phyloP scores from a whole-genome alignment of 2,329 filamentous ascomycete species.

The Xylaria sp. region DNA sequence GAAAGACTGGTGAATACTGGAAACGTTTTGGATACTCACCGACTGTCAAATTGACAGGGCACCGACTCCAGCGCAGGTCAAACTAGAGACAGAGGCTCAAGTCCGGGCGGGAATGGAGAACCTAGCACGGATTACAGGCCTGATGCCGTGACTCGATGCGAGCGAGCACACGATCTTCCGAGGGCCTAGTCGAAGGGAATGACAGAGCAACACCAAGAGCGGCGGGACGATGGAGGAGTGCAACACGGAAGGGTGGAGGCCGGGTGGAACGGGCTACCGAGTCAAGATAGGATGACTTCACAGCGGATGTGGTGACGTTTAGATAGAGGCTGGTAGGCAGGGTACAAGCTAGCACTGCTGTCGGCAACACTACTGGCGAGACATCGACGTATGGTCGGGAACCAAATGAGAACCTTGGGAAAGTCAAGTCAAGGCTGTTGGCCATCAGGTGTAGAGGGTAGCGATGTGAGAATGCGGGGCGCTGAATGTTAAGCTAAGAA shows the following conservation, averaged over 20 bases:
- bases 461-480: slow-evolving; percentile 30
- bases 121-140: not conserved
- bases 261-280: not conserved
- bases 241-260: slow-evolving; percentile 13
- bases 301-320: not conserved
- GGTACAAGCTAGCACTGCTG: not conserved
- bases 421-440: slow-evolving; percentile 2
- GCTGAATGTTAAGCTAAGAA: slow-evolving; percentile 2
- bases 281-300: not conserved
- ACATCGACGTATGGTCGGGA: slow-evolving; percentile 8
- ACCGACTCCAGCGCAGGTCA: slow-evolving; percentile 3
- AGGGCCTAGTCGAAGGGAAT: slow-evolving; percentile 2
- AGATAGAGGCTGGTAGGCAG: not conserved
- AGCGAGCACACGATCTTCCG: slow-evolving; percentile 13
- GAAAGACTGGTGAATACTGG: not conserved
- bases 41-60: not conserved
- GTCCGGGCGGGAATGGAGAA: not conserved
- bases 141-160: slow-evolving; percentile 12
- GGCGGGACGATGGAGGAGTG: slow-evolving; percentile 28
- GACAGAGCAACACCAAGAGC: slow-evolving; percentile 29
- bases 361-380: not conserved
- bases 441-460: slow-evolving; percentile 8
- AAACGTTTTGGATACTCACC: slow-evolving; percentile 17
- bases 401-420: not conserved
- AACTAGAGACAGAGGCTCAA: not conserved